Conservation (phyloP, 305 asterid species). For the Rubia peregrina region DNA sequence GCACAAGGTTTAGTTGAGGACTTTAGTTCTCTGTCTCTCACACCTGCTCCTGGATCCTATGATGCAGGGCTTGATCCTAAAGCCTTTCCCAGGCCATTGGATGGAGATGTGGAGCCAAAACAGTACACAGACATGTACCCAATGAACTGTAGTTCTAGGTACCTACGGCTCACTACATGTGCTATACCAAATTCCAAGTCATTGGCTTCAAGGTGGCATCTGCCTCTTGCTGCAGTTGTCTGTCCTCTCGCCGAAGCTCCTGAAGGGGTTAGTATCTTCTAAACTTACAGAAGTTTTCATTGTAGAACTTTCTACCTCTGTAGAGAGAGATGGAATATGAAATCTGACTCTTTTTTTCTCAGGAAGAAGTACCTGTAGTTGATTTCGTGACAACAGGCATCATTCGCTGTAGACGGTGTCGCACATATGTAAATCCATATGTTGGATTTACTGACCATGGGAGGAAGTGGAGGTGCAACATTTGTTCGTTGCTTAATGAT, state of each 20-base stretch:
- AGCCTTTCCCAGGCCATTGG: constrained; percentile 89
- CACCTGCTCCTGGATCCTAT: constrained; percentile 88
- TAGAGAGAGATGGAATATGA: constrained; percentile 19
- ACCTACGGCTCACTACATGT: constrained; percentile 71
- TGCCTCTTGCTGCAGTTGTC: constrained; percentile 93
- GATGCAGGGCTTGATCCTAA: constrained; percentile 70
- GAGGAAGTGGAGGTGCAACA: constrained; percentile 97
- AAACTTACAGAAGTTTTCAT: constrained; percentile 11
- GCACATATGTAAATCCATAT: constrained; percentile 87
- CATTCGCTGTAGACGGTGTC: constrained; percentile 96
- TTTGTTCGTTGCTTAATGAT: constrained; percentile 85
- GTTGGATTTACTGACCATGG: constrained; percentile 86
- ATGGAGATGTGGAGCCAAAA: constrained; percentile 70
- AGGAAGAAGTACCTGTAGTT: constrained; percentile 97
- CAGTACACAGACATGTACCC: constrained; percentile 65
- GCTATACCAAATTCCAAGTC: constrained; percentile 93
- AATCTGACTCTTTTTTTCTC: constrained; percentile 28
- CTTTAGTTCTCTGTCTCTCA: constrained; percentile 84
- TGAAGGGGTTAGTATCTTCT: constrained; percentile 61
- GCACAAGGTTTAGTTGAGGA: constrained; percentile 76
- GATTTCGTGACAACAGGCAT: constrained; percentile 88
- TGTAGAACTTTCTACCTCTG: constrained; percentile 2
- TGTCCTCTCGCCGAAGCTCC: constrained; percentile 96
- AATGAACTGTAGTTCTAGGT: constrained; percentile 74
- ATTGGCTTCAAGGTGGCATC: constrained; percentile 93